Conservation (phyloP, 768 basidiomycete genomes). For the Lactarius psammicola region DNA sequence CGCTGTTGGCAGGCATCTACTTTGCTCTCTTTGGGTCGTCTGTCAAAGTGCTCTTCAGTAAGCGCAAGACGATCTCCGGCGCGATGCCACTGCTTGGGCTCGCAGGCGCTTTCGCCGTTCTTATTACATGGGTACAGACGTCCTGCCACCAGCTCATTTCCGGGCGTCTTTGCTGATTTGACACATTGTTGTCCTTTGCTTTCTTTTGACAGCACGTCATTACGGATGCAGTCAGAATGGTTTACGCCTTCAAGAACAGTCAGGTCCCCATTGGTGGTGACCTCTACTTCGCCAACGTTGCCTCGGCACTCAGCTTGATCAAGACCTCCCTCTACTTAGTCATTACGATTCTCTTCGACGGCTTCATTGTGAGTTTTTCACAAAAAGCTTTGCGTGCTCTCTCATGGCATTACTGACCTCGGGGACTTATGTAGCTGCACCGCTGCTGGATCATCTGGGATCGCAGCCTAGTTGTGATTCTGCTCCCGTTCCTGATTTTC, state of each 20-base stretch:
- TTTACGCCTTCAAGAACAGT: conserved; percentile 32
- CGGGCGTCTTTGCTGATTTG: neutral
- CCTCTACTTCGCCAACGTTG: conserved; percentile 29
- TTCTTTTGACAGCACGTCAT: conserved; percentile 29
- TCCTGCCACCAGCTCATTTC: neutral
- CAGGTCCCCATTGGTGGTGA: conserved; percentile 24
- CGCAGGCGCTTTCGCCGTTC: conserved; percentile 14
- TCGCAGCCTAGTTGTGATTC: conserved; percentile 24
- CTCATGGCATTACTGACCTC: neutral
- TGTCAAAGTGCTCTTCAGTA: conserved; percentile 18
- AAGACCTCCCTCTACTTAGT: conserved; percentile 32
- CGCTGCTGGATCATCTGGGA: conserved; percentile 34
- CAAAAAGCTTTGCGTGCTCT: conserved; percentile 5
- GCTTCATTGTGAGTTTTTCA: conserved; percentile 32
- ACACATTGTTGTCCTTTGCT: too few relatives aligned
- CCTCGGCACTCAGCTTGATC: conserved; percentile 30
- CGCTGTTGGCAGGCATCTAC: conserved; percentile 18
- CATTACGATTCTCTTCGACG: conserved; percentile 33
- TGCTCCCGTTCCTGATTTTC: conserved; percentile 32
- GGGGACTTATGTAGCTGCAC: conserved; percentile 29
- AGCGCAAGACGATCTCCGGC: conserved; percentile 22
- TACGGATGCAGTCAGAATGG: conserved; percentile 32
- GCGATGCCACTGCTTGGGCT: conserved; percentile 18
- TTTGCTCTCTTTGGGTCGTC: conserved; percentile 2
- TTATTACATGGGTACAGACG: conserved; percentile 27